These are phyloP conservation scores for Falciphora oryzae DNA, from an alignment of 2,329 filamentous ascomycete species.

Conservation along the genomic window DNA sequence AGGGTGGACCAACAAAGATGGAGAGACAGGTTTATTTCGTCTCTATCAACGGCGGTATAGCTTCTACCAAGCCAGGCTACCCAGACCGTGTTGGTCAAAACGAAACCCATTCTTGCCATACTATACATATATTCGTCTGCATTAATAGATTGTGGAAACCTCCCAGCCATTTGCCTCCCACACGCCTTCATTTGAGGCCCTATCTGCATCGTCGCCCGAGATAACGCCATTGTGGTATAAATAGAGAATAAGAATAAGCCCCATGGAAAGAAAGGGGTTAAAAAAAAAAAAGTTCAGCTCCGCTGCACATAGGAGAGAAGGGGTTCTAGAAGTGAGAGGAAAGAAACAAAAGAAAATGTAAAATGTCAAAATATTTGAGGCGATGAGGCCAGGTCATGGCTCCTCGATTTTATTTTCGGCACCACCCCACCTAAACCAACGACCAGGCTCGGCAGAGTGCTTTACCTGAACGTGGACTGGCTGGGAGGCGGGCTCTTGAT, in stretches of 20 bases:
- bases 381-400: not conserved
- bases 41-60: not conserved
- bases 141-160: not conserved
- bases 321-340: slow-evolving; percentile 8
- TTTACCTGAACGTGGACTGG: slow-evolving; percentile 35
- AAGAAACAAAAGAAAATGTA: slow-evolving; percentile 8
- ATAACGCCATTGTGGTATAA: slow-evolving; percentile 14
- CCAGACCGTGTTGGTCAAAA: not conserved
- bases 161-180: slow-evolving; percentile 2
- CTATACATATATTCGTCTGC: not conserved
- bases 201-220: not conserved
- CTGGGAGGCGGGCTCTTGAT: slow-evolving; percentile 45
- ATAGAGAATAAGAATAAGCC: slow-evolving; percentile 4
- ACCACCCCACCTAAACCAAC: slow-evolving; percentile 12
- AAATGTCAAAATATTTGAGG: not conserved
- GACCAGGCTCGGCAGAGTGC: slow-evolving; percentile 15
- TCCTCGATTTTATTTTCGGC: not conserved
- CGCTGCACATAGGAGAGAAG: slow-evolving; percentile 18
- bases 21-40: not conserved
- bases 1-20: not conserved
- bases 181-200: not conserved
- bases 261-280: slow-evolving; percentile 1
- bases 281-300: slow-evolving; percentile 13
- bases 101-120: not conserved
- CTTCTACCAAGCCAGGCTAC: not conserved